Percentiles rank a stretch among this genome's conserved stretches.
phyloP scores from a whole-genome alignment of 2,329 filamentous ascomycete genomes.

The Sporothrix schenckii region DNA sequence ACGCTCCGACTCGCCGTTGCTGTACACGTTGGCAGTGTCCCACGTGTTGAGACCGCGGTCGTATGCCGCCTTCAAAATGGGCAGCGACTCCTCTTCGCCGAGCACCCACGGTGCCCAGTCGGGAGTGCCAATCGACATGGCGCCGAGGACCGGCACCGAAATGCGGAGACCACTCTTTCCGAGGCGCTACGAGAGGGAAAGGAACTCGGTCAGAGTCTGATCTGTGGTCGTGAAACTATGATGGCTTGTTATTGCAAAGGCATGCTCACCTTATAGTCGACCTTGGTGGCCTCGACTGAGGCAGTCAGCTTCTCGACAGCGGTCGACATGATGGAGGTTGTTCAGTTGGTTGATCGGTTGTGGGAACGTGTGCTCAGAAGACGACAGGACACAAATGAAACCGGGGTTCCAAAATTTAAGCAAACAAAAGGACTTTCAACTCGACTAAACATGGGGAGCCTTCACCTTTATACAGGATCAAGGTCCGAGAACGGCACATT shows the following conservation, averaged over 20 bases:
- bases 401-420: not conserved
- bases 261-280: conserved; percentile 27
- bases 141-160: conserved; percentile 57
- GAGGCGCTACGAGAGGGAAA: conserved; percentile 39
- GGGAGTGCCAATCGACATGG: conserved; percentile 54
- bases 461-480: not conserved
- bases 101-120: conserved; percentile 55
- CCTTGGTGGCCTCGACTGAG: conserved; percentile 28
- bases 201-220: not conserved
- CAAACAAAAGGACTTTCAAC: not conserved
- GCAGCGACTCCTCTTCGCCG: conserved; percentile 50
- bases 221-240: too few relatives aligned
- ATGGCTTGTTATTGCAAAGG: not conserved
- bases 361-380: not conserved
- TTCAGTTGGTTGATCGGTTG: not conserved
- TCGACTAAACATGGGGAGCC: not conserved
- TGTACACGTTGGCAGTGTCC: conserved; percentile 59
- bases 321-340: conserved; percentile 20
- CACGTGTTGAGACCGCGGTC: conserved; percentile 62
- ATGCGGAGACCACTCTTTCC: conserved; percentile 59
- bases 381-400: not conserved
- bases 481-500: not conserved
- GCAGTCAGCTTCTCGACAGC: conserved; percentile 12
- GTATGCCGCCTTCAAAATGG: conserved; percentile 63
- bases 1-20: conserved; percentile 57